Percentiles rank a stretch among this genome's conserved stretches.
Conservation (phyloP, 2,329 filamentous ascomycete species). For the Penicillium sp. region DNA sequence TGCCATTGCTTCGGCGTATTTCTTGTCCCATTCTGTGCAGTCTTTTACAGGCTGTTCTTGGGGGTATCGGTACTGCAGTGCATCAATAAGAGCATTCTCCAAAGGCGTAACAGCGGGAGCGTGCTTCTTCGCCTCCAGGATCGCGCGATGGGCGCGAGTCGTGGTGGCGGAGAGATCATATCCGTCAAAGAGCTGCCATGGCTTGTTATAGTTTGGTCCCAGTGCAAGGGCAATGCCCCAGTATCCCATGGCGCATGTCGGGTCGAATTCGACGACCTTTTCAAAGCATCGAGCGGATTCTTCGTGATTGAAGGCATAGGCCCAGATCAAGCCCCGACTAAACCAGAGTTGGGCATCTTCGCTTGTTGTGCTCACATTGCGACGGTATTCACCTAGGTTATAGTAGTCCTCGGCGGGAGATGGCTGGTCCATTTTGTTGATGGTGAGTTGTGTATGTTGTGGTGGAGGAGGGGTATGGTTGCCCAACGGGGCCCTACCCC, state of each 20-base stretch:
- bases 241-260: slow-evolving; percentile 38
- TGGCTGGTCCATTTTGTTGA: slow-evolving; percentile 5
- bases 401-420: slow-evolving; percentile 30
- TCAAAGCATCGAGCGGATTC: slow-evolving; percentile 39
- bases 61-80: slow-evolving; percentile 63
- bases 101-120: slow-evolving; percentile 45
- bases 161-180: slow-evolving; percentile 51
- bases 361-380: slow-evolving; percentile 31
- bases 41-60: slow-evolving; percentile 50
- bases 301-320: slow-evolving; percentile 43
- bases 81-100: slow-evolving; percentile 64
- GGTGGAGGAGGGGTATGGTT: slow-evolving; percentile 3
- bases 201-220: slow-evolving; percentile 76
- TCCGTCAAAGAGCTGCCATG: slow-evolving; percentile 68
- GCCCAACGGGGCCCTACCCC: not conserved
- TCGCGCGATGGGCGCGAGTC: slow-evolving; percentile 48
- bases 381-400: slow-evolving; percentile 39
- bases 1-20: slow-evolving; percentile 63
- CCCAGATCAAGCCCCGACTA: slow-evolving; percentile 40
- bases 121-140: slow-evolving; percentile 44
- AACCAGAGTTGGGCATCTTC: slow-evolving; percentile 41
- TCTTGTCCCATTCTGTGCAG: slow-evolving; percentile 56
- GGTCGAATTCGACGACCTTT: slow-evolving; percentile 32
- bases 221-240: slow-evolving; percentile 59
- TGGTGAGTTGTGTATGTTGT: slow-evolving; percentile 2